A percentile compares a stretch with the other conserved stretches of the same genome.
Conservation (phyloP, 768 basidiomycete species). For the Russula dissimulans region DNA sequence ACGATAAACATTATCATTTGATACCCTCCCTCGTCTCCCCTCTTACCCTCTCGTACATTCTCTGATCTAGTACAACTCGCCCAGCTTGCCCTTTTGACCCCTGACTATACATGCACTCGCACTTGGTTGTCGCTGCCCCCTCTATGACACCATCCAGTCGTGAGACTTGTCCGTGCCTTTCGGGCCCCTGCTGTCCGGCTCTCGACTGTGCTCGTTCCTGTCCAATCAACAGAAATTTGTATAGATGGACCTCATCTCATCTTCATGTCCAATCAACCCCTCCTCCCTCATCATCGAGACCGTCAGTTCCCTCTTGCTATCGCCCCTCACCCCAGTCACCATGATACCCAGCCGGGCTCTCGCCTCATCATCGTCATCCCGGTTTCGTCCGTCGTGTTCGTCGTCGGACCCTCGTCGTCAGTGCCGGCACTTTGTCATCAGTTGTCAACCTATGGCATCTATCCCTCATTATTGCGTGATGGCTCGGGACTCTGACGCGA, state of each 20-base stretch:
- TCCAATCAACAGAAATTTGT: neutral
- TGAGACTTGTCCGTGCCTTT: neutral
- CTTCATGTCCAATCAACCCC: neutral
- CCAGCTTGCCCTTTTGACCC: neutral
- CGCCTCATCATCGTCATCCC: neutral
- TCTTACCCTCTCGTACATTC: neutral
- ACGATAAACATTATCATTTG: no score
- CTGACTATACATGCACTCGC: neutral
- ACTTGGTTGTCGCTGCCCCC: neutral
- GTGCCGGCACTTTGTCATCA: neutral
- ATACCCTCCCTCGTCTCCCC: neutral
- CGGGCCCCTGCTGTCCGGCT: neutral
- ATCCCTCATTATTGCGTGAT: constrained; percentile 14
- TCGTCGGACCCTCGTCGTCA: neutral
- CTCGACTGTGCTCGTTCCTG: neutral
- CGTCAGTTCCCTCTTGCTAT: neutral
- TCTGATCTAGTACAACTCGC: neutral
- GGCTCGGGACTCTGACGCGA: constrained; percentile 16
- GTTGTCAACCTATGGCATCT: neutral
- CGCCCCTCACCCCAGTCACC: neutral
- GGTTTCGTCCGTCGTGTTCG: neutral
- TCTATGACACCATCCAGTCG: neutral
- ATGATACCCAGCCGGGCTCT: neutral
- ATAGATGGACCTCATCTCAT: neutral
- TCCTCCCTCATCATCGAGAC: neutral